Conservation (phyloP, 371 early-diverging fungal genomes). For the Conidiobolus incongruus region DNA sequence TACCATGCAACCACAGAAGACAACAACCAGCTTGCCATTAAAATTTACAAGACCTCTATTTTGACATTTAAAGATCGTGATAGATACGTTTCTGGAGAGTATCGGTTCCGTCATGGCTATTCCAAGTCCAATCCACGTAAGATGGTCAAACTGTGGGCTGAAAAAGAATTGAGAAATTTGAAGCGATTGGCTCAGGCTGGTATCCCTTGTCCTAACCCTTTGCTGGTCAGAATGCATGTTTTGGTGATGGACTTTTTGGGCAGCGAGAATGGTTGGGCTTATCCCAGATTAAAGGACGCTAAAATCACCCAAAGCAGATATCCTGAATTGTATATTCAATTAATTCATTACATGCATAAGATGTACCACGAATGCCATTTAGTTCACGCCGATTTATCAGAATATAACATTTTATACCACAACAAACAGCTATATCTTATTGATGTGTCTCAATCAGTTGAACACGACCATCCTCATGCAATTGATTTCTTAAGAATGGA, state of each 20-base stretch:
- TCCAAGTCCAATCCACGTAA: slow-evolving; percentile 92
- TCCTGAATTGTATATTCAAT: slow-evolving; percentile 65
- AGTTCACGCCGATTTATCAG: slow-evolving; percentile 98
- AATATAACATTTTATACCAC: slow-evolving; percentile 96
- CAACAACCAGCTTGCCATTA: slow-evolving; percentile 79
- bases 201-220: slow-evolving; percentile 88
- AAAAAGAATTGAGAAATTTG: slow-evolving; percentile 98
- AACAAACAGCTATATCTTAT: slow-evolving; percentile 71
- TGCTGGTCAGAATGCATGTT: slow-evolving; percentile 88
- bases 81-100: slow-evolving; percentile 95
- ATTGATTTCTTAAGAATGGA: slow-evolving; percentile 94
- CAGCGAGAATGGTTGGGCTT: slow-evolving; percentile 71
- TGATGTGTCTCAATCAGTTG: slow-evolving; percentile 98
- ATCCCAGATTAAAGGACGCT: slow-evolving; percentile 92
- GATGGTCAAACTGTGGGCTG: slow-evolving; percentile 99
- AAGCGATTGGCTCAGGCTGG: slow-evolving; percentile 77
- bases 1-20: slow-evolving; percentile 82
- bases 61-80: slow-evolving; percentile 97
- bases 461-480: slow-evolving; percentile 96
- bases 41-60: slow-evolving; percentile 98
- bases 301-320: slow-evolving; percentile 39
- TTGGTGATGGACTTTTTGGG: slow-evolving; percentile 96
- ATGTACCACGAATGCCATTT: slow-evolving; percentile 90
- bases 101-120: slow-evolving; percentile 92
- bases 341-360: slow-evolving; percentile 70